Percentiles rank a stretch among this genome's conserved stretches.
Evolutionary conservation across 108 stramenopile species (phyloP).

Genomic region (Seminavis robusta): DNA sequence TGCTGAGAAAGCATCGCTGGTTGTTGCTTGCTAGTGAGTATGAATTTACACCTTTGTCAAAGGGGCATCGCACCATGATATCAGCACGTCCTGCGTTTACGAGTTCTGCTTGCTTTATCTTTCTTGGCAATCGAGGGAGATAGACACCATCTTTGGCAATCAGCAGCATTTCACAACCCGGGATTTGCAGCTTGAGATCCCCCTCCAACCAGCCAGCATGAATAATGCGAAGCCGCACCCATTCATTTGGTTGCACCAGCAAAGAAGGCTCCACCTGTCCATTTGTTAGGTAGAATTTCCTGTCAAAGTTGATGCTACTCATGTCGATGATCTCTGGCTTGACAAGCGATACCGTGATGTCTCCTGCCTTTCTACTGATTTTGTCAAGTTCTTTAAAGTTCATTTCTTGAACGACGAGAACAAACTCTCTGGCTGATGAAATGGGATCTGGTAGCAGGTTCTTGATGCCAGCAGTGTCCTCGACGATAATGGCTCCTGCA

Average conservation of each 20-base stretch:
- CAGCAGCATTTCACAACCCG: constrained; percentile 5
- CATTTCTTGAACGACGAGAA: too few relatives aligned
- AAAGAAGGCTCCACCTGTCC: not conserved
- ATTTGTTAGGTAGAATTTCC: not conserved
- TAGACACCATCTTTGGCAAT: constrained; percentile 20
- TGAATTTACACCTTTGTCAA: too few relatives aligned
- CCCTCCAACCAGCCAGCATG: constrained; percentile 2
- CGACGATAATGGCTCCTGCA: constrained; percentile 7
- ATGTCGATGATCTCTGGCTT: too few relatives aligned
- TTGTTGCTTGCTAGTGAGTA: too few relatives aligned
- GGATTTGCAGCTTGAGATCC: not conserved
- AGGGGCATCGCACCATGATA: constrained; percentile 12
- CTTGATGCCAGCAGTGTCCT: not conserved
- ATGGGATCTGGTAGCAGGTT: too few relatives aligned
- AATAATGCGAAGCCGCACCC: not conserved
- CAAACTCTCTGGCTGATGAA: too few relatives aligned
- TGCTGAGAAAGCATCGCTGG: too few relatives aligned
- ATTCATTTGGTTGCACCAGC: not conserved
- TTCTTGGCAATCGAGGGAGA: not conserved
- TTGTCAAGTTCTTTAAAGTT: too few relatives aligned
- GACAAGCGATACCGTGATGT: too few relatives aligned
- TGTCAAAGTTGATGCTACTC: too few relatives aligned
- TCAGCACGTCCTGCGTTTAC: constrained; percentile 3
- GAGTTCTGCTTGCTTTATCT: not conserved
- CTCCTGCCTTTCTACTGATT: too few relatives aligned